Percentiles rank a stretch among this genome's conserved stretches.
phyloP scores from a whole-genome alignment of 202 grass and related monocot genomes.

The Zizania palustris region DNA sequence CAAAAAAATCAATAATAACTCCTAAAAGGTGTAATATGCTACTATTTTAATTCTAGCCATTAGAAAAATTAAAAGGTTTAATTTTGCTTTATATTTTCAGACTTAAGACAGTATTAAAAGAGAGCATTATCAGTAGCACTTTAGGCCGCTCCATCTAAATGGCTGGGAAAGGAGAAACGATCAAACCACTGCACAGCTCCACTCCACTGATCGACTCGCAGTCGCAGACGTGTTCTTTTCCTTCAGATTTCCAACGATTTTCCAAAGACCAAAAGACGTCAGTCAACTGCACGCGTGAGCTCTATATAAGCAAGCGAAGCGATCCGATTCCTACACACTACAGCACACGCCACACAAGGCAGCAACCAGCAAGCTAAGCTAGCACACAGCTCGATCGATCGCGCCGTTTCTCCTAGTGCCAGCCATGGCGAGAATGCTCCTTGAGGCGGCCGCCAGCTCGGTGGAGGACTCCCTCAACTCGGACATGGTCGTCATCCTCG shows the following conservation, averaged over 20 bases:
- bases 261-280: constrained; percentile 30
- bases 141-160: neutral
- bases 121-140: constrained; percentile 17
- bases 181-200: neutral
- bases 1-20: too few species aligned
- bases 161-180: too few species aligned
- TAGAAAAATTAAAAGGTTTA: too few species aligned
- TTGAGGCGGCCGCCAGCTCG: constrained; percentile 33
- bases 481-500: constrained; percentile 75
- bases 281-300: neutral
- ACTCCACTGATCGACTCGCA: constrained; percentile 4
- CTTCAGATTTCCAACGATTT: neutral
- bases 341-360: constrained; percentile 15
- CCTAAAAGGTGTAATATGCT: too few species aligned
- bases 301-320: constrained; percentile 49
- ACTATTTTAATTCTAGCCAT: too few species aligned
- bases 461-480: constrained; percentile 55
- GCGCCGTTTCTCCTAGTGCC: neutral
- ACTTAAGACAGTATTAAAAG: constrained; percentile 15
- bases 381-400: neutral
- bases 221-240: neutral
- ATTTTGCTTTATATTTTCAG: too few species aligned
- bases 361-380: neutral
- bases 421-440: constrained; percentile 52
- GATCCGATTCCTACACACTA: neutral